These are phyloP conservation scores for Stagonosporopsis vannaccii DNA, from an alignment of 2,329 filamentous ascomycete genomes.

Conservation along the genomic window DNA sequence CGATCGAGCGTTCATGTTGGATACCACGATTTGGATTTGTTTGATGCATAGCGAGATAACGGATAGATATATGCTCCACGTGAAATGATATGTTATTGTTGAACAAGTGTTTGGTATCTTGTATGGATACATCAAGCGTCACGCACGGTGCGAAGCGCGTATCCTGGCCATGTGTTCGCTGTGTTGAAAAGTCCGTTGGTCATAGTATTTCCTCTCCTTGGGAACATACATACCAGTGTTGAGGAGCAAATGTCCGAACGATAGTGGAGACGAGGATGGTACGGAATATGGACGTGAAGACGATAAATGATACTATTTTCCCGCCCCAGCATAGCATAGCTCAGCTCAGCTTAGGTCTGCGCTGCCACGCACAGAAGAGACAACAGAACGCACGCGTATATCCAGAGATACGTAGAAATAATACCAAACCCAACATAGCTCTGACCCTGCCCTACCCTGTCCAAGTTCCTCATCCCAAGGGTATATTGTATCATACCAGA, in stretches of 20 bases:
- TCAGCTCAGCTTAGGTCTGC: not conserved
- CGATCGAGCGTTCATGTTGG: constrained; percentile 5
- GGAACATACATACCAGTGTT: too few species aligned
- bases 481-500: constrained; percentile 15
- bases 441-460: too few species aligned
- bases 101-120: too few species aligned
- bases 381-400: not conserved
- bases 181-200: too few species aligned
- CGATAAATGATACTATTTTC: not conserved
- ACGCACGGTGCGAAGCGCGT: too few species aligned
- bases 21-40: not conserved
- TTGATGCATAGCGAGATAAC: not conserved
- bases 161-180: too few species aligned
- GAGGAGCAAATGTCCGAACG: too few species aligned
- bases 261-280: too few species aligned
- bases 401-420: not conserved
- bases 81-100: too few species aligned
- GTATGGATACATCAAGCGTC: too few species aligned
- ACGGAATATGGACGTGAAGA: not conserved
- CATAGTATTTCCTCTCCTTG: too few species aligned
- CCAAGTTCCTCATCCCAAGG: not conserved
- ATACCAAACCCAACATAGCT: not conserved
- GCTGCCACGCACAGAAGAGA: not conserved
- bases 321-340: not conserved
- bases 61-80: not conserved